Percentiles rank a stretch among this genome's conserved stretches.
These are phyloP conservation scores for Durusdinium trenchii DNA, from an alignment of 73 alveolate genomes.

Conservation along the genomic window DNA sequence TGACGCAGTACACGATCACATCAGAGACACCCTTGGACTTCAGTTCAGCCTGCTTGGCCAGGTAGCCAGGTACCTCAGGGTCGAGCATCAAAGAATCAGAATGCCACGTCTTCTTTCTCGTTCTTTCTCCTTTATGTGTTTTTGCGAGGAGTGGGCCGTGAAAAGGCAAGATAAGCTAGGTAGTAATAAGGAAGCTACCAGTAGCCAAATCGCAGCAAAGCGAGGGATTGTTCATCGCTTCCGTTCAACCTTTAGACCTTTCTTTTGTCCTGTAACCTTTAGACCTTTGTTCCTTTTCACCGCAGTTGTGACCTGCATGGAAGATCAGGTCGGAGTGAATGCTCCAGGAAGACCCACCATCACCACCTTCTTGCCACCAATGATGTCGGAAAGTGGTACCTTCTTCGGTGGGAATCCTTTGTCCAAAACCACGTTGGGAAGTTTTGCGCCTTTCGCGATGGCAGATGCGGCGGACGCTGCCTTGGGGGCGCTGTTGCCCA, in stretches of 20 bases:
- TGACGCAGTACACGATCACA: constrained; percentile 91
- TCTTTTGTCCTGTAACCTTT: no score
- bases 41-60: constrained; percentile 95
- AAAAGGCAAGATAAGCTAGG: no score
- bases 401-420: constrained; percentile 73
- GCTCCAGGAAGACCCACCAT: constrained; percentile 95
- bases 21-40: constrained; percentile 96
- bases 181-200: no score
- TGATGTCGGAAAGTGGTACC: constrained; percentile 64
- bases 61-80: constrained; percentile 95
- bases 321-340: constrained; percentile 91
- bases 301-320: no score
- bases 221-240: no score
- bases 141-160: no score
- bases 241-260: no score
- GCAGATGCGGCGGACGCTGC: constrained; percentile 57
- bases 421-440: constrained; percentile 61
- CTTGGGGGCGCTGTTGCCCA: constrained; percentile 70
- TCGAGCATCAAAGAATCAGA: no score
- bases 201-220: no score
- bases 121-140: no score
- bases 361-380: constrained; percentile 94
- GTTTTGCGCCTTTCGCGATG: constrained; percentile 76
- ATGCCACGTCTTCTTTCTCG: no score
- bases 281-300: no score